Evolutionary conservation across 2,329 filamentous ascomycete species (phyloP).

Genomic region (Rhynchosporium graminicola): DNA sequence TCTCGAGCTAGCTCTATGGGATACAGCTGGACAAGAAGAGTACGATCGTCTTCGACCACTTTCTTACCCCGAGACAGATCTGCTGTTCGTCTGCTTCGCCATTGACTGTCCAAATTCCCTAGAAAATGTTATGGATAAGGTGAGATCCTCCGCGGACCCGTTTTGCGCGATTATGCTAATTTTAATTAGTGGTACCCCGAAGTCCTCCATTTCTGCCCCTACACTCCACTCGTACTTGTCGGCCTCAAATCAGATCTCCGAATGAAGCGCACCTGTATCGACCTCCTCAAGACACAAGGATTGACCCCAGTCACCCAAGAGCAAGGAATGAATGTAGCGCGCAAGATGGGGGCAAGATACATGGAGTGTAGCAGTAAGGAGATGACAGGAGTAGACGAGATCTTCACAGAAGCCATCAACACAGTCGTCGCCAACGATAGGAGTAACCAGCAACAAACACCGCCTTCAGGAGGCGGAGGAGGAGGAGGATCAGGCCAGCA

Average conservation of each 20-base stretch:
- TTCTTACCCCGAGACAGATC: slow-evolving; percentile 96
- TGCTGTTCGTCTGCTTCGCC: slow-evolving; percentile 98
- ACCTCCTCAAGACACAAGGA: slow-evolving; percentile 97
- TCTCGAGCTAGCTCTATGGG: slow-evolving; percentile 96
- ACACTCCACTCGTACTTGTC: slow-evolving; percentile 91
- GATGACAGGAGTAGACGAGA: slow-evolving; percentile 92
- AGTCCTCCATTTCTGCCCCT: slow-evolving; percentile 97
- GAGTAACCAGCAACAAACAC: slow-evolving; percentile 49
- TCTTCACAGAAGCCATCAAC: slow-evolving; percentile 89
- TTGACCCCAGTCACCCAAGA: slow-evolving; percentile 91
- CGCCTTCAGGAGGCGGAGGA: slow-evolving; percentile 12
- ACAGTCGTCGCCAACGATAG: slow-evolving; percentile 82
- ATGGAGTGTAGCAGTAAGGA: slow-evolving; percentile 99
- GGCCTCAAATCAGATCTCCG: slow-evolving; percentile 97
- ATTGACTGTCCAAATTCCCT: slow-evolving; percentile 98
- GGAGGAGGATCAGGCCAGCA: slow-evolving; percentile 25
- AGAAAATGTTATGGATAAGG: slow-evolving; percentile 99
- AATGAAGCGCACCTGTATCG: slow-evolving; percentile 93
- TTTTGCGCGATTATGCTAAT: slow-evolving; percentile 11
- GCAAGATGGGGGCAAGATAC: slow-evolving; percentile 92
- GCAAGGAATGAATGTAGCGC: slow-evolving; percentile 83
- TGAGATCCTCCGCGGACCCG: slow-evolving; percentile 45
- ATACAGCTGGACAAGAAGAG: slow-evolving; percentile 97
- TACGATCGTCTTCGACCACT: slow-evolving; percentile 94
- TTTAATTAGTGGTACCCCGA: slow-evolving; percentile 88